These are phyloP conservation scores for Boechera stricta DNA, from an alignment of 345 rosid species.

Conservation along the genomic window DNA sequence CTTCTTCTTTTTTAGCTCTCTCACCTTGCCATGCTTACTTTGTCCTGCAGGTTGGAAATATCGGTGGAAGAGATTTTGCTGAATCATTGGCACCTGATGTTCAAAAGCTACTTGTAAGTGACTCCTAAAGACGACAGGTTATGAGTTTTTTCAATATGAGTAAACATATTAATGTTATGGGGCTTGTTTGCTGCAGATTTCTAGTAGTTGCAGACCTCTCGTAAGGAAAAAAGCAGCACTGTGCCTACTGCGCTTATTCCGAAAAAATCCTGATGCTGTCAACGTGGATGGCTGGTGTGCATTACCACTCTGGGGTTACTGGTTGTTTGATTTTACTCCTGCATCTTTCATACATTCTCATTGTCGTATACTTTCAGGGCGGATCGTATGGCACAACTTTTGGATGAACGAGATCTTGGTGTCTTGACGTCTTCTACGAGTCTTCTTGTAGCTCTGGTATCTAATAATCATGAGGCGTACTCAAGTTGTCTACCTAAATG, in stretches of 20 bases:
- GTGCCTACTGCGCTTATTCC: slow-evolving; percentile 91
- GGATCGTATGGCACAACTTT: slow-evolving; percentile 96
- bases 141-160: slow-evolving; percentile 16
- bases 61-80: slow-evolving; percentile 99
- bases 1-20: slow-evolving; percentile 29
- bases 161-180: slow-evolving; percentile 29
- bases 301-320: slow-evolving; percentile 11
- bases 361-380: slow-evolving; percentile 63
- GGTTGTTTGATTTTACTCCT: slow-evolving; percentile 15
- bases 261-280: slow-evolving; percentile 97
- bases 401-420: slow-evolving; percentile 99
- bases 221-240: slow-evolving; percentile 98
- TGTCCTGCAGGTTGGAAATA: slow-evolving; percentile 85
- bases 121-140: slow-evolving; percentile 7
- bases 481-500: slow-evolving; percentile 97
- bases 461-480: slow-evolving; percentile 89
- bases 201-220: slow-evolving; percentile 98
- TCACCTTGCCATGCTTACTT: slow-evolving; percentile 67
- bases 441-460: slow-evolving; percentile 95
- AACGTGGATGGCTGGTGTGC: slow-evolving; percentile 95
- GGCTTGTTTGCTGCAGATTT: slow-evolving; percentile 64
- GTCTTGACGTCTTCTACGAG: slow-evolving; percentile 96
- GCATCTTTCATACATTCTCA: slow-evolving; percentile 29
- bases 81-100: slow-evolving; percentile 99
- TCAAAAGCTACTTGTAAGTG: slow-evolving; percentile 93